Percentiles rank a stretch among this genome's conserved stretches.
phyloP scores from a whole-genome alignment of 2,329 filamentous ascomycete genomes.

The Colletotrichum lentis region DNA sequence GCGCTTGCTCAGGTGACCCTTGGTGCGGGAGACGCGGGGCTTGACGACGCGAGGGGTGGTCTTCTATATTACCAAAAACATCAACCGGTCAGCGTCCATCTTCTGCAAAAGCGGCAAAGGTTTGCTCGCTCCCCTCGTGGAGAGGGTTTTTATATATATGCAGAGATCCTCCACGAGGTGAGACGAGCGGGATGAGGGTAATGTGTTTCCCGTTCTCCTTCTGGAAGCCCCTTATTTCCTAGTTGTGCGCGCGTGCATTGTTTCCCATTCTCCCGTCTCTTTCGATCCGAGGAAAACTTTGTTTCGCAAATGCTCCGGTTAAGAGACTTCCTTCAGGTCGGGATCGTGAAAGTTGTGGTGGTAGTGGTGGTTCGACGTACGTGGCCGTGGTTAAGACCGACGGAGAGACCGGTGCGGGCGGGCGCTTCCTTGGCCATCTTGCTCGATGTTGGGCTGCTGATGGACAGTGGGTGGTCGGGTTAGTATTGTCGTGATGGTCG shows the following conservation, averaged over 20 bases:
- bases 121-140: slow-evolving; percentile 43
- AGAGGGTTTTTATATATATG: slow-evolving; percentile 46
- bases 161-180: slow-evolving; percentile 80
- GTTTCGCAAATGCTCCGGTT: background rate
- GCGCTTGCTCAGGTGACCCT: slow-evolving; percentile 96
- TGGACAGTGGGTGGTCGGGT: slow-evolving; percentile 43
- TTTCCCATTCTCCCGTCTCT: slow-evolving; percentile 1
- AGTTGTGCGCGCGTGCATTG: background rate
- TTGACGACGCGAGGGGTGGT: slow-evolving; percentile 81
- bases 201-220: background rate
- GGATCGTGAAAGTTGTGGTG: background rate
- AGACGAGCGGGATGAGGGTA: slow-evolving; percentile 54
- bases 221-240: background rate
- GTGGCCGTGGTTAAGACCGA: slow-evolving; percentile 71
- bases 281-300: background rate
- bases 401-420: slow-evolving; percentile 65
- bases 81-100: slow-evolving; percentile 69
- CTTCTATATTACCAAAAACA: slow-evolving; percentile 67
- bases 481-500: slow-evolving; percentile 44
- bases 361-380: slow-evolving; percentile 58
- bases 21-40: slow-evolving; percentile 82
- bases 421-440: slow-evolving; percentile 68
- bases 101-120: slow-evolving; percentile 53
- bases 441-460: slow-evolving; percentile 44
- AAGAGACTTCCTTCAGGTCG: slow-evolving; percentile 23